These are phyloP conservation scores for Collybiopsis confluens DNA, from an alignment of 768 basidiomycete genomes.

Conservation along the genomic window DNA sequence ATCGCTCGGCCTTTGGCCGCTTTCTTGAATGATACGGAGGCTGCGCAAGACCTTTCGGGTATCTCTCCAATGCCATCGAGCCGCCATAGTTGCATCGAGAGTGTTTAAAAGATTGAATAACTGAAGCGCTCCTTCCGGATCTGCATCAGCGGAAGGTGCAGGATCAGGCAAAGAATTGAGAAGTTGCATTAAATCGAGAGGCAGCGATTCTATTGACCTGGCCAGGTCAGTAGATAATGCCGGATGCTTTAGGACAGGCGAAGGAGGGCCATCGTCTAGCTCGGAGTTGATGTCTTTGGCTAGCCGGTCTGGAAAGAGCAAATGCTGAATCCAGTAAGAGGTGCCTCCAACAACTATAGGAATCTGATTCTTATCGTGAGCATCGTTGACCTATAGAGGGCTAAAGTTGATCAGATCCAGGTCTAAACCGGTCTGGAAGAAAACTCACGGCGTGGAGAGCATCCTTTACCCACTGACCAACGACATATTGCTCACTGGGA, in stretches of 20 bases:
- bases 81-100: conserved; percentile 71
- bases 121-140: conserved; percentile 55
- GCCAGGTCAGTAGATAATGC: conserved; percentile 34
- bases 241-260: conserved; percentile 2
- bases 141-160: conserved; percentile 49
- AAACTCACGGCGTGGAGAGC: conserved; percentile 67
- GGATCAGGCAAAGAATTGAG: conserved; percentile 56
- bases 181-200: conserved; percentile 42
- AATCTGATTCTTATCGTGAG: conserved; percentile 55
- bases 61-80: conserved; percentile 95
- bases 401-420: conserved; percentile 8
- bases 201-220: conserved; percentile 39
- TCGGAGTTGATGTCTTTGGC: conserved; percentile 23
- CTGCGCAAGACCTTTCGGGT: conserved; percentile 85
- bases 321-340: conserved; percentile 95
- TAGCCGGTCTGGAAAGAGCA: conserved; percentile 82
- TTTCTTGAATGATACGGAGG: conserved; percentile 72
- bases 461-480: conserved; percentile 85
- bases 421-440: background rate
- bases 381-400: conserved; percentile 63
- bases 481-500: conserved; percentile 83
- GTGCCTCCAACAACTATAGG: conserved; percentile 96
- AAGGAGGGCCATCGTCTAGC: background rate
- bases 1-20: conserved; percentile 60
- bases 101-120: conserved; percentile 61